Percentiles rank a stretch among this genome's conserved stretches.
phyloP scores from a whole-genome alignment of 768 basidiomycete genomes.

The Psilocybe azurescens region DNA sequence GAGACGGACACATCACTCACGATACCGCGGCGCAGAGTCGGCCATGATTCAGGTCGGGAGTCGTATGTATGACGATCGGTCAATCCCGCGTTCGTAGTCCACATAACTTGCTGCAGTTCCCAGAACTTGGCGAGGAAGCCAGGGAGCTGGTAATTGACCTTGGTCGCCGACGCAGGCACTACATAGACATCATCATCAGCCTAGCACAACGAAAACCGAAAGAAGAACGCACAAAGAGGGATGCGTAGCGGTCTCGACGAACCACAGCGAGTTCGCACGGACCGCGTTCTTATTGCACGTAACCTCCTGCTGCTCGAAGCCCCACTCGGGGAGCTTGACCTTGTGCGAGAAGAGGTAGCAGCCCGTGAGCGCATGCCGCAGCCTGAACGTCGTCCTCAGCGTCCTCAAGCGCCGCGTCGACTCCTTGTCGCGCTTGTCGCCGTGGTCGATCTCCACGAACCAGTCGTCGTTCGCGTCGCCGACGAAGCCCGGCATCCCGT shows the following conservation, averaged over 20 bases:
- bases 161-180: slow-evolving; percentile 77
- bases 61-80: slow-evolving; percentile 96
- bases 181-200: slow-evolving; percentile 8
- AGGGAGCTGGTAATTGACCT: slow-evolving; percentile 91
- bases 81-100: slow-evolving; percentile 94
- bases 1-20: slow-evolving; percentile 49
- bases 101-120: slow-evolving; percentile 95
- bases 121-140: slow-evolving; percentile 90
- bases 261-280: slow-evolving; percentile 90
- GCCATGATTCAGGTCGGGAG: slow-evolving; percentile 93
- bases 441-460: slow-evolving; percentile 84
- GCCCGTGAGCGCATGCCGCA: slow-evolving; percentile 85
- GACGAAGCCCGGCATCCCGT: slow-evolving; percentile 83
- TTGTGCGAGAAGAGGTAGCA: slow-evolving; percentile 99
- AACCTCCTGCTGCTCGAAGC: slow-evolving; percentile 97
- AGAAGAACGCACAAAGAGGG: slow-evolving; percentile 62
- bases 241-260: slow-evolving; percentile 86
- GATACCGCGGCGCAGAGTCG: slow-evolving; percentile 89
- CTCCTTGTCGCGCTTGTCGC: slow-evolving; percentile 65
- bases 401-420: slow-evolving; percentile 78
- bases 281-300: slow-evolving; percentile 99
- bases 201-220: not conserved
- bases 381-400: slow-evolving; percentile 79
- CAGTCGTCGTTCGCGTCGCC: slow-evolving; percentile 96
- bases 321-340: slow-evolving; percentile 98